Conservation (phyloP, 805 yeast genomes). For the Starmerella geochares region DNA sequence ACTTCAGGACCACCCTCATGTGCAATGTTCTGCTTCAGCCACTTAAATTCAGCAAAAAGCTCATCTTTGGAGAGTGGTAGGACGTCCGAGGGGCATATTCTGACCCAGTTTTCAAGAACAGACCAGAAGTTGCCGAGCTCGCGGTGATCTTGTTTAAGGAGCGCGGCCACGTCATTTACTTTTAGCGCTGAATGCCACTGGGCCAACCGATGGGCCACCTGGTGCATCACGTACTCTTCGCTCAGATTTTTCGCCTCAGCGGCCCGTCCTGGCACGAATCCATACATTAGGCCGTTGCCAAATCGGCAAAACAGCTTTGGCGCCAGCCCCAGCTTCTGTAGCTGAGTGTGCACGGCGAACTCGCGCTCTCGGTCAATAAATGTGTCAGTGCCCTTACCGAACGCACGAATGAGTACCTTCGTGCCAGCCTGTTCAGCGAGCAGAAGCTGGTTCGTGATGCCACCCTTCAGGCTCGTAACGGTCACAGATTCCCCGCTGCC, state of each 20-base stretch:
- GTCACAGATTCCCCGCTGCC: conserved; percentile 9
- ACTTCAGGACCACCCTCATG: conserved; percentile 43
- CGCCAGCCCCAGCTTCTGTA: conserved; percentile 52
- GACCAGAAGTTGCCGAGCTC: conserved; percentile 44
- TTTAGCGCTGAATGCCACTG: conserved; percentile 52
- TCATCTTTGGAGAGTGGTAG: conserved; percentile 34
- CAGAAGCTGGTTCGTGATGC: conserved; percentile 33
- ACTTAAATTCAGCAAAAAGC: conserved; percentile 42
- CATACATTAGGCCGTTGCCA: conserved; percentile 63
- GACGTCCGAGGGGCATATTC: conserved; percentile 44
- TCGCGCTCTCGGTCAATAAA: conserved; percentile 69
- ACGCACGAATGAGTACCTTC: conserved; percentile 48
- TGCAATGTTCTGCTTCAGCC: conserved; percentile 41
- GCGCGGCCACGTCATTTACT: conserved; percentile 15
- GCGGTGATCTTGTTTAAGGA: not conserved
- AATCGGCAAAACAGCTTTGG: conserved; percentile 60
- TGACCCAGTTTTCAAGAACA: conserved; percentile 52
- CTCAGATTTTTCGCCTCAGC: conserved; percentile 47
- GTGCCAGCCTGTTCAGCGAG: conserved; percentile 24
- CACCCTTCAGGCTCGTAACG: conserved; percentile 31
- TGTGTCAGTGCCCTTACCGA: conserved; percentile 62
- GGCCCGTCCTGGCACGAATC: conserved; percentile 56
- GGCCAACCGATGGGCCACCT: conserved; percentile 57
- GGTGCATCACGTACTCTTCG: conserved; percentile 39
- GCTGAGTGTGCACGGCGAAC: conserved; percentile 55